A percentile compares a stretch with the other conserved stretches of the same genome.
Evolutionary conservation across 495 filamentous ascomycete species (phyloP).

Genomic region (Cercophora sp.): DNA sequence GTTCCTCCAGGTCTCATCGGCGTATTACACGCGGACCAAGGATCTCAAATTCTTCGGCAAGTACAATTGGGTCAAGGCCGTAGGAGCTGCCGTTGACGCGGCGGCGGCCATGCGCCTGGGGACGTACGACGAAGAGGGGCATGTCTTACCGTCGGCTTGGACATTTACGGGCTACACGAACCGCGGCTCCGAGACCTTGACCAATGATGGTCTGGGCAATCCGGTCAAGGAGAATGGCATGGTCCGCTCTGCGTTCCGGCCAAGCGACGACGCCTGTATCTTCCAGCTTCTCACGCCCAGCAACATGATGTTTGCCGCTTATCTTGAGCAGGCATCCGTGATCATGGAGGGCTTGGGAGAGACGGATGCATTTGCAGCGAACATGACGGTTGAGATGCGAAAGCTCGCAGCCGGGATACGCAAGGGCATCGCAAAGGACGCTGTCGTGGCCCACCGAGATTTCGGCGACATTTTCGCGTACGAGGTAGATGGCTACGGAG

Average conservation of each 20-base stretch:
- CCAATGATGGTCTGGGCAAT: slow-evolving; percentile 58
- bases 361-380: slow-evolving; percentile 28
- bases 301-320: slow-evolving; percentile 64
- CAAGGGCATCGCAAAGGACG: slow-evolving; percentile 44
- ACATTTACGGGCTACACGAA: slow-evolving; percentile 56
- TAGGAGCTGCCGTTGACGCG: slow-evolving; percentile 51
- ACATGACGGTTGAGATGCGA: slow-evolving; percentile 49
- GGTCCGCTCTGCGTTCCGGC: slow-evolving; percentile 60
- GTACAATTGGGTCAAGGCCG: slow-evolving; percentile 56
- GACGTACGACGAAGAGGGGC: slow-evolving; percentile 54
- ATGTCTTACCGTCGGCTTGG: slow-evolving; percentile 49
- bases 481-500: slow-evolving; percentile 59
- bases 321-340: slow-evolving; percentile 47
- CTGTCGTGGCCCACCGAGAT: slow-evolving; percentile 30
- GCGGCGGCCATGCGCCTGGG: slow-evolving; percentile 56
- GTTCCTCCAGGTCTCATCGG: slow-evolving; percentile 56
- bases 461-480: slow-evolving; percentile 54
- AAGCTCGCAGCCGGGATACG: slow-evolving; percentile 48
- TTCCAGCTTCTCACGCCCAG: slow-evolving; percentile 56
- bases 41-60: slow-evolving; percentile 57
- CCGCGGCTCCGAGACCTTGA: slow-evolving; percentile 55
- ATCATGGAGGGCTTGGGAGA: slow-evolving; percentile 50
- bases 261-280: slow-evolving; percentile 58
- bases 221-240: slow-evolving; percentile 58
- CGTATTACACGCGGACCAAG: slow-evolving; percentile 53